Evolutionary conservation across 1,284 basidiomycete genomes (phyloP), one percentile per base, ranked within the genome.

Genomic region (Takashimella tepidaria): DNA sequence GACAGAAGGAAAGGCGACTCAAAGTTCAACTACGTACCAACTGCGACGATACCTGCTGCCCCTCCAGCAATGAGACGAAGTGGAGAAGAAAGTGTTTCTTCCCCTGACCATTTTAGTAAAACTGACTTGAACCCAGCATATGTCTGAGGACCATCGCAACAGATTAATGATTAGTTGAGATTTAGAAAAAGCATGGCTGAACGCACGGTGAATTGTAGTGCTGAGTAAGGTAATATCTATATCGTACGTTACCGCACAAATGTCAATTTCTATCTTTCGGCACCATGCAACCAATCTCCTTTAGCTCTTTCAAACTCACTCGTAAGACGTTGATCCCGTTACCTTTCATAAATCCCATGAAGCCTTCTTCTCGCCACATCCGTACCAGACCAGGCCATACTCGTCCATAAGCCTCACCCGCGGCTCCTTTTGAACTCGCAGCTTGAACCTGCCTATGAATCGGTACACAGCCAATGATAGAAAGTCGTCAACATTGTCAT

Each of bases 301-400:
- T n/a, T n/a, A n/a, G n/a, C n/a, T n/a, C n/a, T n/a, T n/a, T n/a
- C n/a, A n/a, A 16, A 67, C 72, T 62, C 61, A 74, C 73, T 51
- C 92, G 83, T 60, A 96, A 72, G 73, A 92, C 95, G 73, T 97
- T 97, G 71, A 95, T 89, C 13, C 91, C 92, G 59, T 81, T 81
- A 10, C 79, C 80, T 49, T 91, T 82, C 91, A 96, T 93, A 73
- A 85, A 92, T 3, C 93, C 93, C 64, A 77, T 82, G 73, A 92
- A 87, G 1, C 92, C 93, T 74, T 97, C 93, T 70, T 95, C 91
- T 62, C 79, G 79, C 88, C 89, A 95, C 86, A 96, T 96, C 54
- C 90, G 82, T 3, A 60, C 66, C 45, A 93, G 79, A 63, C 85
- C 87, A 21, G 82, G 76, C 86, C 87, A 92, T 47, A 93, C 88